Percentiles rank a stretch among this genome's conserved stretches.
Evolutionary conservation across 2,329 filamentous ascomycete genomes (phyloP).

Genomic region (Thielaviopsis populi): DNA sequence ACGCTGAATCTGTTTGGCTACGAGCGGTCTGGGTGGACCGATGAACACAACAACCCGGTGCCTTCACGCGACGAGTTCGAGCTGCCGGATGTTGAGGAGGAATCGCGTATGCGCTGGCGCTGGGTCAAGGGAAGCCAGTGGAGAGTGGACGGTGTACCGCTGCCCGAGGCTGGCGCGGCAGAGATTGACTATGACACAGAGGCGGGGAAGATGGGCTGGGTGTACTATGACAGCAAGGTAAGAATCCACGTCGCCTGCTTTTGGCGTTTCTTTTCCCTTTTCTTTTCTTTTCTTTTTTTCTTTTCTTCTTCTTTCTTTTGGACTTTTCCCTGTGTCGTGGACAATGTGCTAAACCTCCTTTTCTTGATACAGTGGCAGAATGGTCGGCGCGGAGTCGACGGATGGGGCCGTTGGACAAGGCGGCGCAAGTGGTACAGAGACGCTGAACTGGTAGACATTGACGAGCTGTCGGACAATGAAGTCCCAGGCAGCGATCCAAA

Average conservation of each 20-base stretch:
- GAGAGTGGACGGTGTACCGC: slow-evolving; percentile 61
- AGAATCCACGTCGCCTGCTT: slow-evolving; percentile 17
- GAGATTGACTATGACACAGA: slow-evolving; percentile 40
- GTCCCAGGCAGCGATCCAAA: background rate
- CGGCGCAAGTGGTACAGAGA: slow-evolving; percentile 93
- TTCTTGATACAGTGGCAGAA: slow-evolving; percentile 57
- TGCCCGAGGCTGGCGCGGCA: slow-evolving; percentile 32
- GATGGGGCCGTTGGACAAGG: slow-evolving; percentile 88
- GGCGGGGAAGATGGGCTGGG: slow-evolving; percentile 65
- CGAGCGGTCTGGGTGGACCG: slow-evolving; percentile 82
- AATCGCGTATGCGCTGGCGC: slow-evolving; percentile 42
- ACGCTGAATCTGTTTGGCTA: slow-evolving; percentile 82
- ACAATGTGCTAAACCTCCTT: background rate
- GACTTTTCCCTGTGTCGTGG: background rate
- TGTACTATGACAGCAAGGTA: slow-evolving; percentile 96
- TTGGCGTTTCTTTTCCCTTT: too few species aligned
- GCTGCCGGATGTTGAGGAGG: slow-evolving; percentile 46
- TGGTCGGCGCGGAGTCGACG: slow-evolving; percentile 68
- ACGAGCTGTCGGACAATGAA: slow-evolving; percentile 12
- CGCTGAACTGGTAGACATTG: slow-evolving; percentile 76
- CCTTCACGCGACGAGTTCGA: slow-evolving; percentile 57
- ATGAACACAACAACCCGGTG: slow-evolving; percentile 78
- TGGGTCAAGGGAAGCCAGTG: slow-evolving; percentile 82
- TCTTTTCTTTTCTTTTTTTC: too few species aligned
- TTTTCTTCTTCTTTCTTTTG: too few species aligned